Conservation (phyloP, 2,329 filamentous ascomycete species). For the Fusarium robinianum region DNA sequence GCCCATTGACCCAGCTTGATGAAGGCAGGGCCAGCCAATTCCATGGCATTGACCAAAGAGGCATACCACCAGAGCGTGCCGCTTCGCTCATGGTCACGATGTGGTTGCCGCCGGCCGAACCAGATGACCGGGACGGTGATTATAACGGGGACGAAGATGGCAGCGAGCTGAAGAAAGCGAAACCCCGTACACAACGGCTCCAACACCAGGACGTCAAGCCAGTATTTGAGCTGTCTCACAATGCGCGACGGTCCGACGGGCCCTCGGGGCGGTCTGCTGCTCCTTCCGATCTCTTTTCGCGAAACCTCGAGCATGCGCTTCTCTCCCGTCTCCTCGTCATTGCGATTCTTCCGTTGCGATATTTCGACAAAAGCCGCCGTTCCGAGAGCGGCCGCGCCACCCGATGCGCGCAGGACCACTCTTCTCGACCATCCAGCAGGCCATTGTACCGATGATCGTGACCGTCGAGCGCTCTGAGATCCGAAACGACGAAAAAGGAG, state of each 20-base stretch:
- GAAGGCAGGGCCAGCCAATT: conserved; percentile 90
- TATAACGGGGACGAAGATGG: conserved; percentile 92
- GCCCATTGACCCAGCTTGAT: conserved; percentile 99
- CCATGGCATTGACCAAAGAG: conserved; percentile 87
- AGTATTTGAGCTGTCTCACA: conserved; percentile 63
- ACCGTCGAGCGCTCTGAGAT: conserved; percentile 33
- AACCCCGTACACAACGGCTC: conserved; percentile 87
- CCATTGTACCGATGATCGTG: conserved; percentile 38
- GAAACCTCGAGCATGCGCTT: conserved; percentile 86
- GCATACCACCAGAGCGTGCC: conserved; percentile 95
- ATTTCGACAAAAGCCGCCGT: conserved; percentile 62
- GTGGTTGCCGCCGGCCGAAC: conserved; percentile 67
- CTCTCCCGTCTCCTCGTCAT: conserved; percentile 69
- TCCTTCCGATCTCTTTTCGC: conserved; percentile 73
- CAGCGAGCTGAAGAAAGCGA: conserved; percentile 82
- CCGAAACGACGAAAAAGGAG: conserved; percentile 29
- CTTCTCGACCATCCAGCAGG: conserved; percentile 22
- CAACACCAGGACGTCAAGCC: conserved; percentile 73
- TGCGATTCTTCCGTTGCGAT: conserved; percentile 58
- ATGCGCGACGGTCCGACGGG: conserved; percentile 62
- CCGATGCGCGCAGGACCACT: conserved; percentile 46
- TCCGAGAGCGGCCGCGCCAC: conserved; percentile 51
- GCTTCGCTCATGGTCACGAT: conserved; percentile 72
- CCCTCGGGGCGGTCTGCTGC: conserved; percentile 66
- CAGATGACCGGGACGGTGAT: conserved; percentile 78